Conservation (phyloP, 2,329 filamentous ascomycete species). For the Chaetomiaceae sp. region DNA sequence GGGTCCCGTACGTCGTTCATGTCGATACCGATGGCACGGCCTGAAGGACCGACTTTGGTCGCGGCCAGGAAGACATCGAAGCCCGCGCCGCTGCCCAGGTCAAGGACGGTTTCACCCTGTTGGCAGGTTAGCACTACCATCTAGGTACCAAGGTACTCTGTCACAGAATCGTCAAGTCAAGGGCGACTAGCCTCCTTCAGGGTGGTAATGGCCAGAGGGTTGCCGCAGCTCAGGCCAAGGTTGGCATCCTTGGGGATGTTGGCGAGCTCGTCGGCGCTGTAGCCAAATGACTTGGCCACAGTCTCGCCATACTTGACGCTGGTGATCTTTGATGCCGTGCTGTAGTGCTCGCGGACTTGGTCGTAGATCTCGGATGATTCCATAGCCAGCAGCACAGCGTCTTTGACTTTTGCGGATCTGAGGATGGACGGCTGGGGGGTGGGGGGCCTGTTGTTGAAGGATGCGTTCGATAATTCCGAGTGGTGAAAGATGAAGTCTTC, state of each 20-base stretch:
- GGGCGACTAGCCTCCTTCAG: constrained; percentile 29
- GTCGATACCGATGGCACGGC: constrained; percentile 52
- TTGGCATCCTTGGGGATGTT: constrained; percentile 45
- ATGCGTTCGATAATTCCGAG: not conserved
- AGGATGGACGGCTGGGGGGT: not conserved
- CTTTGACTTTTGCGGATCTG: not conserved
- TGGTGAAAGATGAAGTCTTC: too few relatives aligned
- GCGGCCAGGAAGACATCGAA: constrained; percentile 54
- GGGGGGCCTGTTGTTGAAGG: not conserved
- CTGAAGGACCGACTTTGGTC: constrained; percentile 42
- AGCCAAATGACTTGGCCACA: constrained; percentile 50
- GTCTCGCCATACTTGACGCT: constrained; percentile 33
- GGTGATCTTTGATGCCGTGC: constrained; percentile 28
- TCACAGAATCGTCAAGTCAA: too few relatives aligned
- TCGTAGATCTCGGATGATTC: constrained; percentile 33
- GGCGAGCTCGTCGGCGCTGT: constrained; percentile 43
- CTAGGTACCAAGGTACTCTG: not conserved
- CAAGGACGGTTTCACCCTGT: constrained; percentile 53
- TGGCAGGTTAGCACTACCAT: not conserved
- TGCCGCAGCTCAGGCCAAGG: constrained; percentile 51
- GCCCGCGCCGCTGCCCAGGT: constrained; percentile 53
- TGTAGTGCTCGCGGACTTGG: constrained; percentile 34
- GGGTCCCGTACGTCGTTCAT: constrained; percentile 48
- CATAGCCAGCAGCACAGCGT: constrained; percentile 8
- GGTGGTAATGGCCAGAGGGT: constrained; percentile 45